These are phyloP conservation scores for Lyophyllum atratum DNA, from an alignment of 768 basidiomycete genomes.

Conservation along the genomic window DNA sequence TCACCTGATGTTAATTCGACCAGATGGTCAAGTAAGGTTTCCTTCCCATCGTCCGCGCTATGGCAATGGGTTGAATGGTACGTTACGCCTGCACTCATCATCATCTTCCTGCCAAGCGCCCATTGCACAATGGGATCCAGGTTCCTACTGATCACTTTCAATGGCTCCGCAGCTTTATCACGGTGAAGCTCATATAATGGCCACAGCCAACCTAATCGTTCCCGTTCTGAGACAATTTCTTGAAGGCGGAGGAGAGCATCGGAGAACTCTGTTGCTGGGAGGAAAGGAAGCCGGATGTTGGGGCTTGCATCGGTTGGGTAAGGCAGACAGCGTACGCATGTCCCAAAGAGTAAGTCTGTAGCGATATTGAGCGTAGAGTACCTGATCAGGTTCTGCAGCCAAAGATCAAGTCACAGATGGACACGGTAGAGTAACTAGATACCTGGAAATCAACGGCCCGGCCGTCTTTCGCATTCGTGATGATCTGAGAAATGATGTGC, in stretches of 20 bases:
- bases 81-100: conserved; percentile 8
- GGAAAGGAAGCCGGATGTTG: conserved; percentile 22
- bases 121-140: conserved; percentile 49
- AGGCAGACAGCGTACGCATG: conserved; percentile 38
- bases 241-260: conserved; percentile 42
- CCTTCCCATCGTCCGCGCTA: conserved; percentile 22
- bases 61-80: neutral
- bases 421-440: neutral
- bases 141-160: conserved; percentile 44
- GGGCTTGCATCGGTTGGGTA: conserved; percentile 27
- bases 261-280: conserved; percentile 37
- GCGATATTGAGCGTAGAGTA: conserved; percentile 57
- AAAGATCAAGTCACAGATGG: neutral
- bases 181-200: conserved; percentile 45
- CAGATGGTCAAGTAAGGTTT: conserved; percentile 17
- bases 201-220: conserved; percentile 43
- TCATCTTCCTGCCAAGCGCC: conserved; percentile 30
- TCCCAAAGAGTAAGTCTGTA: conserved; percentile 57
- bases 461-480: conserved; percentile 28
- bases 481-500: conserved; percentile 32
- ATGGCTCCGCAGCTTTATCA: conserved; percentile 37
- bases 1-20: conserved; percentile 7
- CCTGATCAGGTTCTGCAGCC: conserved; percentile 40
- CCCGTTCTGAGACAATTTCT: conserved; percentile 27
- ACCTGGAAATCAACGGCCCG: conserved; percentile 44